A percentile compares a stretch with the other conserved stretches of the same genome.
Conservation (phyloP, 345 rosid species). For the Psidium guajava region DNA sequence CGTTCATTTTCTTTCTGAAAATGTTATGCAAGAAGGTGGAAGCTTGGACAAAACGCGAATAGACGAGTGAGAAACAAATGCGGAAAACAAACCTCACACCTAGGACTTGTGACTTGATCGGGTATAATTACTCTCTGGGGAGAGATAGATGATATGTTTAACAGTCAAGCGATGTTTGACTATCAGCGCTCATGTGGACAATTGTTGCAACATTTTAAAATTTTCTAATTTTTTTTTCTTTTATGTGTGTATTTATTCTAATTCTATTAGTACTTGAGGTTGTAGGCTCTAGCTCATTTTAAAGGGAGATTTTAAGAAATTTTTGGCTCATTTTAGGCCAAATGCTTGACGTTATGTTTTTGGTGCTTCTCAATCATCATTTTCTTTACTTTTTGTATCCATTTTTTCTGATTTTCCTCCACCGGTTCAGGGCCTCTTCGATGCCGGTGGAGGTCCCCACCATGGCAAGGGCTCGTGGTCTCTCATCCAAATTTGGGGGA, state of each 20-base stretch:
- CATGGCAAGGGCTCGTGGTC: too few relatives aligned
- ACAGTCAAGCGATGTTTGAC: too few relatives aligned
- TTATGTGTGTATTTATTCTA: background rate
- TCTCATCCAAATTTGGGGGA: too few relatives aligned
- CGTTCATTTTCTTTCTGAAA: too few relatives aligned
- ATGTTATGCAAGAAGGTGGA: too few relatives aligned
- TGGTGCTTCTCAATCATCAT: fast-evolving
- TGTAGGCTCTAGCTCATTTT: background rate
- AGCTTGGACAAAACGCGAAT: too few relatives aligned
- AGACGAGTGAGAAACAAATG: too few relatives aligned
- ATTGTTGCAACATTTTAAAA: background rate
- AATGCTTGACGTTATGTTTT: background rate
- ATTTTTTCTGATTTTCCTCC: background rate
- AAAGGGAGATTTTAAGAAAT: background rate
- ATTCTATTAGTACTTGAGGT: background rate
- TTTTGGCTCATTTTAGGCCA: background rate
- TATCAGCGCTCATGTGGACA: fast-evolving
- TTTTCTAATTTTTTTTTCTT: background rate
- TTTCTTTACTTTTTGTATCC: background rate
- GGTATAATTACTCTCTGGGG: too few relatives aligned
- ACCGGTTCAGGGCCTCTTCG: fast-evolving
- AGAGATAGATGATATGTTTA: too few relatives aligned
- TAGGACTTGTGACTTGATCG: too few relatives aligned
- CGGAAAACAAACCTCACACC: too few relatives aligned
- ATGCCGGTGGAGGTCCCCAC: too few relatives aligned